phyloP scores from a whole-genome alignment of 2,329 filamentous ascomycete genomes.

The Aurifilum marmelostoma region DNA sequence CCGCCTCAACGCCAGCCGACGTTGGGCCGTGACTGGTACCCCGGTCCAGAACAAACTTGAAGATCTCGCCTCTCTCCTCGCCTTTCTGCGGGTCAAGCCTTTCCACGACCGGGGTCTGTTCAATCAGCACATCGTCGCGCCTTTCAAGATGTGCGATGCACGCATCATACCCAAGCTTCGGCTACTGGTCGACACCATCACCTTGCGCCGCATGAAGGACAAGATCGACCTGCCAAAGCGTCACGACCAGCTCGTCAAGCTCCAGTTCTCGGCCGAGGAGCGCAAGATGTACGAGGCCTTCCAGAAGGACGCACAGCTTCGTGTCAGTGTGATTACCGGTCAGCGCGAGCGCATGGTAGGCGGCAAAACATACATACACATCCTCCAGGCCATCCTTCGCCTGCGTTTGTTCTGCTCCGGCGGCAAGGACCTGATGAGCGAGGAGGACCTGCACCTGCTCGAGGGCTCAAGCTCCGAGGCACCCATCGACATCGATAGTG shows the following conservation, averaged over 20 bases:
- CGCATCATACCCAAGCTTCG: conserved; percentile 84
- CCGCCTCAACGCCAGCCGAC: conserved; percentile 74
- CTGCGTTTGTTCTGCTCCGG: conserved; percentile 91
- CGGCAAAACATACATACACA: conserved; percentile 90
- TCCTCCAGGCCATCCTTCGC: conserved; percentile 87
- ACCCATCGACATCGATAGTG: conserved; percentile 86
- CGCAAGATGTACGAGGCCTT: conserved; percentile 81
- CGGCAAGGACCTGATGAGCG: conserved; percentile 85
- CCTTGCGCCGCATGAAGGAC: conserved; percentile 87
- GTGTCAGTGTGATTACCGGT: conserved; percentile 74
- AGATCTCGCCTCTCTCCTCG: conserved; percentile 84
- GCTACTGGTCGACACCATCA: conserved; percentile 91
- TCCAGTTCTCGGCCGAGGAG: conserved; percentile 79
- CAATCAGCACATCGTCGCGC: conserved; percentile 75
- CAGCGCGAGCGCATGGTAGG: conserved; percentile 69
- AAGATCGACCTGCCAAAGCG: conserved; percentile 81
- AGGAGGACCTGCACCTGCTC: conserved; percentile 78
- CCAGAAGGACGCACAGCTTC: conserved; percentile 76
- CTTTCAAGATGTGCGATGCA: conserved; percentile 85
- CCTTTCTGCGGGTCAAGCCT: conserved; percentile 81
- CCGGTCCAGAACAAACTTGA: conserved; percentile 93
- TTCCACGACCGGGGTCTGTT: conserved; percentile 82
- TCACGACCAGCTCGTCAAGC: conserved; percentile 70
- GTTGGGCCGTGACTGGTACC: conserved; percentile 97
- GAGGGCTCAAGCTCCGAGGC: conserved; percentile 82